Evolutionary conservation across 805 yeast genomes (phyloP).

Genomic region (Starmerella roubikii): DNA sequence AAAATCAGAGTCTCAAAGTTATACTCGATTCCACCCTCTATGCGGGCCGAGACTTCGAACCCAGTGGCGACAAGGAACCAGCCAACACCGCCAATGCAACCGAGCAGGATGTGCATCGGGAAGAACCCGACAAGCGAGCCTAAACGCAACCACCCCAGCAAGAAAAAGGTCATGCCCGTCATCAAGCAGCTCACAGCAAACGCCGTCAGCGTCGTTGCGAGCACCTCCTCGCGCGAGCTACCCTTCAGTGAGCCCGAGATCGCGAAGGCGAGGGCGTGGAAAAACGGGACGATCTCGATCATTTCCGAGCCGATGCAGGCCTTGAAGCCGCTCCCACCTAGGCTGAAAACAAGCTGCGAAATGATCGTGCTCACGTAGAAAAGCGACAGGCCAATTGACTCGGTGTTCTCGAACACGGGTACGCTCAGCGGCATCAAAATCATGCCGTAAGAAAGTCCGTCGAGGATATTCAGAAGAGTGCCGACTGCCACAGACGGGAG

Average conservation of each 20-base stretch:
- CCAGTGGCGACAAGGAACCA: conserved; percentile 84
- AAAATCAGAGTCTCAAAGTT: conserved; percentile 34
- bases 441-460: conserved; percentile 94
- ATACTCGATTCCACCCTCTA: conserved; percentile 61
- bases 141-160: conserved; percentile 61
- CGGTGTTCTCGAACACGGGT: conserved; percentile 59
- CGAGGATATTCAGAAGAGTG: conserved; percentile 68
- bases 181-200: conserved; percentile 72
- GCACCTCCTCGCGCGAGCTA: conserved; percentile 33
- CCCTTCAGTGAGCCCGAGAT: conserved; percentile 46
- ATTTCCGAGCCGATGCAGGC: conserved; percentile 94
- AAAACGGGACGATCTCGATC: conserved; percentile 98
- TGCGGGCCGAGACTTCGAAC: conserved; percentile 73
- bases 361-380: conserved; percentile 85
- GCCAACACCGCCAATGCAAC: conserved; percentile 98
- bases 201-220: conserved; percentile 77
- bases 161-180: conserved; percentile 70
- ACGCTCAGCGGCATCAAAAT: conserved; percentile 88
- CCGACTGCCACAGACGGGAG: conserved; percentile 81
- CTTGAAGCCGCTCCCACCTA: conserved; percentile 82
- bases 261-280: conserved; percentile 81
- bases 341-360: conserved; percentile 73
- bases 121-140: conserved; percentile 89
- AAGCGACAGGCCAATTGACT: conserved; percentile 85
- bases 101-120: conserved; percentile 90